Evolutionary conservation across 208 protist genomes (phyloP).

Genomic region (Phytomonas francai): DNA sequence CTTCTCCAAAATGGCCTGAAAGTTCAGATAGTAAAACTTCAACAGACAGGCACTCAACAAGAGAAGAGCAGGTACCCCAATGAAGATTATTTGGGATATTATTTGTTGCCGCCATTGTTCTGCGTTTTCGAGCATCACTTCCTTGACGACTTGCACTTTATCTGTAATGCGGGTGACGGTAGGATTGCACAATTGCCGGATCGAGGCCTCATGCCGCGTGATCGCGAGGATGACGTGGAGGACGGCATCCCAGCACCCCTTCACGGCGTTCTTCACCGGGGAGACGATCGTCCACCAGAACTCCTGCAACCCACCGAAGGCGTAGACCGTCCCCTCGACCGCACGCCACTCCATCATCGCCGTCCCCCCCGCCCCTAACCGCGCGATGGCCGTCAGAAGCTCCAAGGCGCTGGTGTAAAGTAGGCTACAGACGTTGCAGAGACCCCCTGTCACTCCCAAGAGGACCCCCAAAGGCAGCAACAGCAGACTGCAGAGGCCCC

Average conservation of each 20-base stretch:
- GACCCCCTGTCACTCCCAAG: conserved; percentile 30
- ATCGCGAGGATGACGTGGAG: conserved; percentile 41
- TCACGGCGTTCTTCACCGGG: conserved; percentile 72
- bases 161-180: conserved; percentile 15
- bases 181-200: conserved; percentile 55
- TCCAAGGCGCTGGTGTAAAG: conserved; percentile 16
- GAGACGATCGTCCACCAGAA: conserved; percentile 77
- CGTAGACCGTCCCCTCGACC: neutral
- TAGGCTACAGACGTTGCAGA: conserved; percentile 29
- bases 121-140: conserved; percentile 27
- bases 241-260: conserved; percentile 68
- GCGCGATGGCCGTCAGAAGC: neutral
- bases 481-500: conserved; percentile 31
- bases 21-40: too few species aligned
- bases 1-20: too few species aligned
- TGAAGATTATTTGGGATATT: too few species aligned
- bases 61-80: too few species aligned
- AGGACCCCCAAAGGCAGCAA: conserved; percentile 37
- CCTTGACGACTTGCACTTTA: conserved; percentile 14
- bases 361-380: conserved; percentile 31
- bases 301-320: conserved; percentile 28
- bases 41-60: too few species aligned
- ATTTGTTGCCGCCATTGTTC: conserved; percentile 19
- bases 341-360: conserved; percentile 52
- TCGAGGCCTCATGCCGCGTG: conserved; percentile 48